These are phyloP conservation scores for Stenocarpella maydis DNA, from an alignment of 2,329 filamentous ascomycete genomes.

Conservation along the genomic window DNA sequence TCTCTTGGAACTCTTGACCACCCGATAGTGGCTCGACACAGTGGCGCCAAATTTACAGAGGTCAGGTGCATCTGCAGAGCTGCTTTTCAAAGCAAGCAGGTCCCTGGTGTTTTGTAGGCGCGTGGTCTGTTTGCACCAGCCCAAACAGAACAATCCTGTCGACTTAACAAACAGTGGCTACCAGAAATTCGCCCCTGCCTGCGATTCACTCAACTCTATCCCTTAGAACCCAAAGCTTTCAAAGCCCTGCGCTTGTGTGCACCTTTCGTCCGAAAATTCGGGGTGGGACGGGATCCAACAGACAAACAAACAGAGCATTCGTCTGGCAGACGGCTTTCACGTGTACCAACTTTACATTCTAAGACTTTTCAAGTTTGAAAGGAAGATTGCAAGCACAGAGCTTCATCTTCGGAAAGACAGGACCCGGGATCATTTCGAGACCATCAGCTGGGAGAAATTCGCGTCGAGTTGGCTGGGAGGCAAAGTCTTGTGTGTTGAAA, in stretches of 20 bases:
- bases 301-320: not conserved
- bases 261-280: not conserved
- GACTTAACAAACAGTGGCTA: not conserved
- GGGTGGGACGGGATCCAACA: not conserved
- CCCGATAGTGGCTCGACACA: not conserved
- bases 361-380: slow-evolving; percentile 32
- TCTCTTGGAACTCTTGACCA: not conserved
- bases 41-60: not conserved
- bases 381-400: slow-evolving; percentile 67
- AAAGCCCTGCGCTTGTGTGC: not conserved
- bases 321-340: slow-evolving; percentile 19
- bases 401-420: slow-evolving; percentile 62
- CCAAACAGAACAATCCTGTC: not conserved
- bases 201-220: not conserved
- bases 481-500: slow-evolving; percentile 41
- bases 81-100: not conserved
- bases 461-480: slow-evolving; percentile 37
- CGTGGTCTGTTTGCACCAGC: not conserved
- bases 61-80: not conserved
- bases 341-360: slow-evolving; percentile 31
- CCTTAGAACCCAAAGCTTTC: not conserved
- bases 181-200: not conserved
- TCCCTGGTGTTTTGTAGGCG: not conserved
- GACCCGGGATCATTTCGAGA: slow-evolving; percentile 15
- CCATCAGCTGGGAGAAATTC: slow-evolving; percentile 36